A percentile compares a stretch with the other conserved stretches of the same genome.
Conservation (phyloP, 140 eudicot genomes). For the Flaveria floridana region DNA sequence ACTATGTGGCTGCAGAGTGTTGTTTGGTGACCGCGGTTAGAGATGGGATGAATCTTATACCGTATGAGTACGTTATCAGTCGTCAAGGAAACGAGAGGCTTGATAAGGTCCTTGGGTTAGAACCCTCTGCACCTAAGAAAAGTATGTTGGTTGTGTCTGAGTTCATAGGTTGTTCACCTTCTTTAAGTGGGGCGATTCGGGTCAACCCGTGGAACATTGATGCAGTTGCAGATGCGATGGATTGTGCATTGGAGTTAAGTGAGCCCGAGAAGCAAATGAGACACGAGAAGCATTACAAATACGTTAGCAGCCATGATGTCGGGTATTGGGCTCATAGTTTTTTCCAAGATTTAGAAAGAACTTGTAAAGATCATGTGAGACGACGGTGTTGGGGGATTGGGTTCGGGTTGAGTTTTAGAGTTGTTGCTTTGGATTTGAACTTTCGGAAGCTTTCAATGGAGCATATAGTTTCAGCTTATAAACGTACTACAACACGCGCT, state of each 20-base stretch:
- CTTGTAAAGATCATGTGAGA: conserved; percentile 77
- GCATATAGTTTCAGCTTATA: conserved; percentile 81
- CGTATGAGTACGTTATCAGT: conserved; percentile 75
- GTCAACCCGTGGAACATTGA: conserved; percentile 93
- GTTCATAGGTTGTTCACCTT: conserved; percentile 86
- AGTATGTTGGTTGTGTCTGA: conserved; percentile 88
- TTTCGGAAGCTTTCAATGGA: conserved; percentile 75
- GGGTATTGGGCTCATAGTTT: conserved; percentile 88
- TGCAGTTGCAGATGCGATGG: conserved; percentile 83
- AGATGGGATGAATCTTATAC: conserved; percentile 88
- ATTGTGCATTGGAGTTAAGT: conserved; percentile 62
- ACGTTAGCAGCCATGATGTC: conserved; percentile 82
- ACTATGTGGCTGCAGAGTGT: conserved; percentile 73
- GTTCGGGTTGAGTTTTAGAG: conserved; percentile 80
- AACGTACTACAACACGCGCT: conserved; percentile 63
- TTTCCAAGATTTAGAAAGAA: conserved; percentile 71
- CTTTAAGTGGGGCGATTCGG: conserved; percentile 78
- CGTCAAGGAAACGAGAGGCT: conserved; percentile 69
- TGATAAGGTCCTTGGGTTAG: conserved; percentile 58
- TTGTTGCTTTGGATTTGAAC: conserved; percentile 75
- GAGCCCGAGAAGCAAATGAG: conserved; percentile 75
- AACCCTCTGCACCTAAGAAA: conserved; percentile 47
- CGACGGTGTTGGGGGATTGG: conserved; percentile 94
- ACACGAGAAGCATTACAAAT: conserved; percentile 81
- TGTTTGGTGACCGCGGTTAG: conserved; percentile 83